Conservation (phyloP, 306 rosid genomes). For the Cicer yamashitae region DNA sequence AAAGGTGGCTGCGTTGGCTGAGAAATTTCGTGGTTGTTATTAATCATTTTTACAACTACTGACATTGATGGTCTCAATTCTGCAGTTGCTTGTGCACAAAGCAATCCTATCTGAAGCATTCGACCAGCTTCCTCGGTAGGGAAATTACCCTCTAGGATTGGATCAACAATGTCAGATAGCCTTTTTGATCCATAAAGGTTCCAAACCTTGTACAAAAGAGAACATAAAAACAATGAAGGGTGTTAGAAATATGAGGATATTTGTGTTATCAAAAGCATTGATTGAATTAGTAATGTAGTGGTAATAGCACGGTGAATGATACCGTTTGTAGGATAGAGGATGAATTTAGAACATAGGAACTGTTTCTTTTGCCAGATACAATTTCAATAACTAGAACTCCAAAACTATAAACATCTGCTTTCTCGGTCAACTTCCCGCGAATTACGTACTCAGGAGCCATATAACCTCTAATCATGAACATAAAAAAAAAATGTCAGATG, state of each 20-base stretch:
- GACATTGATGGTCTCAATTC: slow-evolving; percentile 53
- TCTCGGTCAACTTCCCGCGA: slow-evolving; percentile 72
- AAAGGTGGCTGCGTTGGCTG: slow-evolving; percentile 46
- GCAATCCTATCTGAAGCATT: slow-evolving; percentile 50
- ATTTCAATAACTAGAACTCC: slow-evolving; percentile 71
- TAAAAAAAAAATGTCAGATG: not conserved
- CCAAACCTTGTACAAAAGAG: slow-evolving; percentile 45
- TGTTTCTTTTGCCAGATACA: slow-evolving; percentile 60
- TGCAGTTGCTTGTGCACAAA: slow-evolving; percentile 50
- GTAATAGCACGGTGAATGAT: not conserved
- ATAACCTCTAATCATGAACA: slow-evolving; percentile 60
- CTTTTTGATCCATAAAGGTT: slow-evolving; percentile 44
- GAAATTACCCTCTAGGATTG: slow-evolving; percentile 37
- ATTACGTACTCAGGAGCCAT: slow-evolving; percentile 82
- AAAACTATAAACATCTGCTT: slow-evolving; percentile 80
- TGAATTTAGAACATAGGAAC: slow-evolving; percentile 41
- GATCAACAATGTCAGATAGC: slow-evolving; percentile 45
- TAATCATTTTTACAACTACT: slow-evolving; percentile 48
- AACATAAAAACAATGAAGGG: not conserved
- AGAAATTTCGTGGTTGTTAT: slow-evolving; percentile 37
- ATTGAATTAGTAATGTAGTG: not conserved
- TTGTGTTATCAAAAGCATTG: slow-evolving; percentile 1
- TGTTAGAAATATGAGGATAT: not conserved
- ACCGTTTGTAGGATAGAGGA: slow-evolving; percentile 41
- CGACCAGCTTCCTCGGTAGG: slow-evolving; percentile 38